Evolutionary conservation across 345 rosid species (phyloP), one percentile per base, ranked within the genome.

Genomic region (Citrus mangshanensis): DNA sequence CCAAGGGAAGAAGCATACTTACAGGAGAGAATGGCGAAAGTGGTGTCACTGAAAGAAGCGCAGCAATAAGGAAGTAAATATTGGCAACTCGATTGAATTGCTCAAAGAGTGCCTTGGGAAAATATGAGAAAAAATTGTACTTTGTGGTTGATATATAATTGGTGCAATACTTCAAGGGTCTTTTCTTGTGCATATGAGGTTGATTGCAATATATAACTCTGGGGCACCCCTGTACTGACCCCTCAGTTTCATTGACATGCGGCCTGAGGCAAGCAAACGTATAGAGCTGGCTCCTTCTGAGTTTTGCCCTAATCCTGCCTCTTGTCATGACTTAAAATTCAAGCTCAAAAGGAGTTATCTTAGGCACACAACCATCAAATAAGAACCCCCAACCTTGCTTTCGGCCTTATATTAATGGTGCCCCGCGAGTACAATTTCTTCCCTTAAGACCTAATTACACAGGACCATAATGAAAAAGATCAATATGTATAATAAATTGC

Each of bases 71-170:
- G 88, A 95, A 95, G 89, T 95, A 95, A 46, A 95, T 85, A 82
- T 95, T 95, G 75, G 99, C 99, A 73, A 95, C 95, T 16, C 99
- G 90, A 79, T 91, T 89, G 78, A 95, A 95, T 85, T 95, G 99
- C 80, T 95, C 99, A 68, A 90, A 95, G 42, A 95, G 84, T 1
- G 98, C 94, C 79, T 93, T 94, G 13, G 99, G 99, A 60, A 95
- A 80, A 88, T 92, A 95, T 7, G 98, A 88, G 30, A 87, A 51
- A 24, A 89, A 37, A 78, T 92, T 96, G 81, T 96, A 96, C 77
- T 90, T 91, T 3, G 99, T 96, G 54, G 98, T 96, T 7, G 97
- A 90, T 82, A 94, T 92, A 72, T 88, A 89, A 85, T 96, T 96
- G n/a, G 90, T 86, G 78, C 97, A 77, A 51, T 96, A 94, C 64